These are phyloP conservation scores for Alloteropsis angusta DNA, from an alignment of 202 grass and related monocot genomes.

Conservation along the genomic window DNA sequence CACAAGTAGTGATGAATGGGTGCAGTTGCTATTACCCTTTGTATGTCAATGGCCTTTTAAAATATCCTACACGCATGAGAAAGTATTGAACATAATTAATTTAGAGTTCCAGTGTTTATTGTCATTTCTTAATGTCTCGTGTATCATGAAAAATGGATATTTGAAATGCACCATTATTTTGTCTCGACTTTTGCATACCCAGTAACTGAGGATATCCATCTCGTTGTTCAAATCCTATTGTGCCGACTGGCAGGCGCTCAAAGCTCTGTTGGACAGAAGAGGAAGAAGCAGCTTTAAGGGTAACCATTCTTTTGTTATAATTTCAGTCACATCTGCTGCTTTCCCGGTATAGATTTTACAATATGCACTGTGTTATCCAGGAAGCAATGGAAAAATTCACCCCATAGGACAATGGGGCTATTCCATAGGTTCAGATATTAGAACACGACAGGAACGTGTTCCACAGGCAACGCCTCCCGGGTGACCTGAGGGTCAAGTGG, in stretches of 20 bases:
- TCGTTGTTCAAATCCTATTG: slow-evolving; percentile 23
- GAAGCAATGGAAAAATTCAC: slow-evolving; percentile 31
- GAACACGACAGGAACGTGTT: slow-evolving; percentile 30
- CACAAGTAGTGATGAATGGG: neutral
- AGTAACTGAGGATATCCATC: slow-evolving; percentile 6
- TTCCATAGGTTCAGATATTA: slow-evolving; percentile 42
- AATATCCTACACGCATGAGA: neutral
- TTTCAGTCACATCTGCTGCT: neutral
- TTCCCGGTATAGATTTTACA: neutral
- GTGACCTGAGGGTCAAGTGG: slow-evolving; percentile 55
- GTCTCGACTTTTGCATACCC: neutral
- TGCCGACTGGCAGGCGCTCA: slow-evolving; percentile 12
- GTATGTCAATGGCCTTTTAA: neutral
- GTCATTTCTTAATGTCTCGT: neutral
- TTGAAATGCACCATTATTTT: neutral
- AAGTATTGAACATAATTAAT: neutral
- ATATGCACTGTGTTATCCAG: slow-evolving; percentile 12
- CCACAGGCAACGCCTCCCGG: slow-evolving; percentile 26
- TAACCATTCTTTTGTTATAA: slow-evolving; percentile 12
- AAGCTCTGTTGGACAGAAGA: slow-evolving; percentile 45
- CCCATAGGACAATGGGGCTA: neutral
- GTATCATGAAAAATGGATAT: neutral
- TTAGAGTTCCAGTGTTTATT: neutral
- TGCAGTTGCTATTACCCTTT: neutral
- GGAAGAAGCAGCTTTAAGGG: slow-evolving; percentile 39